Percentiles rank a stretch among this genome's conserved stretches.
phyloP scores from a whole-genome alignment of 345 rosid genomes.

The Geranium brycei region DNA sequence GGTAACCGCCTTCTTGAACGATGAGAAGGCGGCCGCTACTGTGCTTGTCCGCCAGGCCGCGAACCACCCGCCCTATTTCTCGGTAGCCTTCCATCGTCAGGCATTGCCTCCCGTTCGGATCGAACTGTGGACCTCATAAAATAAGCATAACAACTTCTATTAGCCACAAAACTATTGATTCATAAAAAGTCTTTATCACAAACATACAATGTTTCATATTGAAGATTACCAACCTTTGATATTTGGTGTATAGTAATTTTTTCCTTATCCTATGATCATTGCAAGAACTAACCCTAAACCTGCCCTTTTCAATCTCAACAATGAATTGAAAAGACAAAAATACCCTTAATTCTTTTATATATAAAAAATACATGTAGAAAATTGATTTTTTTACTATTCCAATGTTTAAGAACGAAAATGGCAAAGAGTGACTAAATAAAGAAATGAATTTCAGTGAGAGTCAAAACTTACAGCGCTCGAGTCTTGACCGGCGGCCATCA shows the following conservation, averaged over 20 bases:
- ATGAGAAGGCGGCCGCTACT: constrained; percentile 53
- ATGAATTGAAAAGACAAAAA: too few relatives aligned
- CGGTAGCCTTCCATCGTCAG: constrained; percentile 77
- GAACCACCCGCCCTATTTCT: constrained; percentile 42
- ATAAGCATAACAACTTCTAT: not conserved
- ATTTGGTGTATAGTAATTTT: too few relatives aligned
- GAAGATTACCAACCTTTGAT: too few relatives aligned
- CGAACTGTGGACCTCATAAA: constrained; percentile 32
- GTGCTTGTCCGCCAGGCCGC: constrained; percentile 32
- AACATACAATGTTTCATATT: too few relatives aligned
- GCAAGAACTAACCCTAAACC: too few relatives aligned
- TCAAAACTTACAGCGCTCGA: constrained; percentile 75
- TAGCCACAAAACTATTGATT: not conserved
- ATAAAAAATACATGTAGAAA: too few relatives aligned
- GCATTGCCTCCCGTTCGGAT: constrained; percentile 87
- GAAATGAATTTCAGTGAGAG: not conserved
- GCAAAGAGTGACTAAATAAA: not conserved
- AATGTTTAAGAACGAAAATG: too few relatives aligned
- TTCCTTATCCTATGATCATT: too few relatives aligned
- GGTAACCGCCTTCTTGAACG: constrained; percentile 92
- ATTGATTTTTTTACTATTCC: too few relatives aligned
- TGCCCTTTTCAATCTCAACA: too few relatives aligned
- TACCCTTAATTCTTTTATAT: too few relatives aligned
- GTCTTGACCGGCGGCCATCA: constrained; percentile 76
- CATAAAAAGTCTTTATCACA: too few relatives aligned